Evolutionary conservation across 2,329 filamentous ascomycete genomes (phyloP), one percentile per base, ranked within the genome.

Genomic region (Sporothrix pseudoabietina): DNA sequence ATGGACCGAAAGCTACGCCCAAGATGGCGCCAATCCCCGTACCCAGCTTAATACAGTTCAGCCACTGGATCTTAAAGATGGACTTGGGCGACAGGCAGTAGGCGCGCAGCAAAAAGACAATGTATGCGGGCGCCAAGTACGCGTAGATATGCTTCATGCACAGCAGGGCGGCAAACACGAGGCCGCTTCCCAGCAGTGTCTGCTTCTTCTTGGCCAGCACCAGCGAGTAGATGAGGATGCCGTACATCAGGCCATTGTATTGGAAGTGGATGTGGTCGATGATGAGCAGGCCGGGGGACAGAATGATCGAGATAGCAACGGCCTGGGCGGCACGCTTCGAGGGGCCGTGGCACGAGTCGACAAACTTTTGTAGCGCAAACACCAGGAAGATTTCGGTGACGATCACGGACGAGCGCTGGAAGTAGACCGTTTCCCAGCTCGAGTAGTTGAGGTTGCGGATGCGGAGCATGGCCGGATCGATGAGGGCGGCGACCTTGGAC

Each of bases 181-280:
- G 84, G 0, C 94, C 96, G 77, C 94, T 96, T 63, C 86, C 84
- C 14, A 98, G 86, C 47, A 96, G 85, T 0, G 92, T 92, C 2
- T 91, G 91, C 79, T 88, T 89, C 77, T 91, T 89, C 69, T 93
- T 90, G 7, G 94, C 94, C 74, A 97, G 84, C 1, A 97, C 92
- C 66, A 99, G 87, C 2, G 96, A 98, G 71, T 95, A 86, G 52
- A 98, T 88, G 69, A 99, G 85, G 59, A 98, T 85, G 52, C 96
- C 96, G 80, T 98, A 99, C 83, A 99, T 89, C 83, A 94, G 94
- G 55, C 96, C 95, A 84, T 99, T 99, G 85, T 99, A 99, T 85
- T 99, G 96, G 82, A 99, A 99, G 82, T 98, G 94, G 76, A 98
- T 95, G 81, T 99, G 96, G 80, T 99, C 96, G 81, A 99, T 98